phyloP scores from a whole-genome alignment of 1,284 basidiomycete genomes.

The Puccinia horiana region DNA sequence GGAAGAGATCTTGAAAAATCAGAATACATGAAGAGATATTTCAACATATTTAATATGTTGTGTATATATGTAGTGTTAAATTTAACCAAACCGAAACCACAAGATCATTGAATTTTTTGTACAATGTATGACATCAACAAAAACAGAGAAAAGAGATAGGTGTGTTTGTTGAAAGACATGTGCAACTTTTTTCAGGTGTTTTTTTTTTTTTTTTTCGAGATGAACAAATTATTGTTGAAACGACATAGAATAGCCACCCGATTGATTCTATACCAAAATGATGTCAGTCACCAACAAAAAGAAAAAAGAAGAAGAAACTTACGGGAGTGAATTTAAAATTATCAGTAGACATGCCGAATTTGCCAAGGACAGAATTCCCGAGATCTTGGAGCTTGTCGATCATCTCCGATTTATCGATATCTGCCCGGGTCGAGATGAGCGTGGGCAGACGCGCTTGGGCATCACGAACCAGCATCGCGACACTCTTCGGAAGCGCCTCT shows the following conservation, averaged over 20 bases:
- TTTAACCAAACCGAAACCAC: too few relatives aligned
- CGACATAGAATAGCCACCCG: slow-evolving; percentile 47
- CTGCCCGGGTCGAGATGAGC: slow-evolving; percentile 72
- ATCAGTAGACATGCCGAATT: slow-evolving; percentile 59
- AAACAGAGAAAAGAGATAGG: too few relatives aligned
- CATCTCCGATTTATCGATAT: slow-evolving; percentile 89
- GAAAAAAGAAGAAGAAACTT: slow-evolving; percentile 21
- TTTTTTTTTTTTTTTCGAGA: neutral
- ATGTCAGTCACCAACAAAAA: neutral
- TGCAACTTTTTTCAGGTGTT: too few relatives aligned
- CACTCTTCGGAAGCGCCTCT: slow-evolving; percentile 64
- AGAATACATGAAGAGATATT: too few relatives aligned
- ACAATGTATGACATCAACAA: too few relatives aligned
- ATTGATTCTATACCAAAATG: slow-evolving; percentile 28
- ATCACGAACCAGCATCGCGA: too few relatives aligned
- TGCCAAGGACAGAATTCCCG: slow-evolving; percentile 86
- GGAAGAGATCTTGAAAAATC: too few relatives aligned
- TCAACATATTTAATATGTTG: too few relatives aligned
- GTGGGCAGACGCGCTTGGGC: slow-evolving; percentile 67
- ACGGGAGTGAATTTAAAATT: slow-evolving; percentile 81
- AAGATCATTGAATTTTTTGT: too few relatives aligned
- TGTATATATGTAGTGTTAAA: too few relatives aligned
- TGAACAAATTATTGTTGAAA: slow-evolving; percentile 32
- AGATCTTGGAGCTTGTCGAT: slow-evolving; percentile 86
- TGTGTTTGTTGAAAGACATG: too few relatives aligned